Conservation (phyloP, 345 rosid genomes). For the Citrus glauca region DNA sequence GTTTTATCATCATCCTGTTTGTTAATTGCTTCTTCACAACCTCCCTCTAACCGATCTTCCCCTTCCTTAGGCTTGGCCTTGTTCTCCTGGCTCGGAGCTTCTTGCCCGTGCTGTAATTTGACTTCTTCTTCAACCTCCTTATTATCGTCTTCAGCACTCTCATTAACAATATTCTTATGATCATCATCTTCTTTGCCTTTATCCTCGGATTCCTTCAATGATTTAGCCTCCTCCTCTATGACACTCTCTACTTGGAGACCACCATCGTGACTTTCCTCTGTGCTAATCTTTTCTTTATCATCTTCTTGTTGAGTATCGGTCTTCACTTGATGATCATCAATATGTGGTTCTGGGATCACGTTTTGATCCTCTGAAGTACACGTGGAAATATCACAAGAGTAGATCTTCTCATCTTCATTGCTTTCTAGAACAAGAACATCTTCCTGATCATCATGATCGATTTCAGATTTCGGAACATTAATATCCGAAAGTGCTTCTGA, state of each 20-base stretch:
- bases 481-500: conserved; percentile 9
- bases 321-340: conserved; percentile 1
- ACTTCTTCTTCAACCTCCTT: conserved; percentile 13
- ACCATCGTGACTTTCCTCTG: neutral
- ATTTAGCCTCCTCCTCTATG: neutral
- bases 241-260: conserved; percentile 14
- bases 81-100: conserved; percentile 15
- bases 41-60: neutral
- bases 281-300: neutral
- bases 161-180: neutral
- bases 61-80: conserved; percentile 16
- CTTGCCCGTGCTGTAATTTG: conserved; percentile 2
- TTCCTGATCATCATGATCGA: conserved; percentile 13
- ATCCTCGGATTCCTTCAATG: too few relatives aligned
- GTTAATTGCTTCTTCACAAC: neutral
- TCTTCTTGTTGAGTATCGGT: neutral
- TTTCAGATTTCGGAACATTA: conserved; percentile 11
- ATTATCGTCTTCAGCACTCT: conserved; percentile 11
- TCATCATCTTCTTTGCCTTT: neutral
- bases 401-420: conserved; percentile 26
- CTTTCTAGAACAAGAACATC: conserved; percentile 15
- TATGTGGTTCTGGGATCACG: neutral
- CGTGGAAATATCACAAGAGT: conserved; percentile 5
- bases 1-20: too few relatives aligned
- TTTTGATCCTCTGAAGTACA: conserved; percentile 18